These are phyloP conservation scores for Camelina neglecta DNA, from an alignment of 345 rosid species.

Conservation along the genomic window DNA sequence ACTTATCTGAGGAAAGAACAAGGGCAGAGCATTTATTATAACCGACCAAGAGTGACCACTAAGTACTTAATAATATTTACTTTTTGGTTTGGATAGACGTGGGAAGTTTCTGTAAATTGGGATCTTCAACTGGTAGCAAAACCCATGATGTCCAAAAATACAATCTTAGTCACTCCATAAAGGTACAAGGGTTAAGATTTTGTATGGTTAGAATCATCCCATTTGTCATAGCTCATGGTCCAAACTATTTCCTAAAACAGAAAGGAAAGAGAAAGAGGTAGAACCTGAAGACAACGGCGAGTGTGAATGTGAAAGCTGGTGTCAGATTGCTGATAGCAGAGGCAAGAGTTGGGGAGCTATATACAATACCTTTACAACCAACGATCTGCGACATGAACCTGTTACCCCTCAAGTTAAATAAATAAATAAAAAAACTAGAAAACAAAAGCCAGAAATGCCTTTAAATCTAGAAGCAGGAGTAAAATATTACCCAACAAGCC, in stretches of 20 bases:
- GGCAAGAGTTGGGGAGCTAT: slow-evolving; percentile 38
- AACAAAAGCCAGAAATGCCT: background rate
- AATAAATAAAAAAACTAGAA: background rate
- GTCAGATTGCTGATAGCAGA: slow-evolving; percentile 42
- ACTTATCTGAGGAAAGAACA: background rate
- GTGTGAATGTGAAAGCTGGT: slow-evolving; percentile 38
- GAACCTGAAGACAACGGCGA: slow-evolving; percentile 44
- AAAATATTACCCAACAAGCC: slow-evolving; percentile 22
- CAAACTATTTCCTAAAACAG: slow-evolving; percentile 9
- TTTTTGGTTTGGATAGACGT: background rate
- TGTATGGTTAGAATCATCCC: background rate
- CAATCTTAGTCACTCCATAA: background rate
- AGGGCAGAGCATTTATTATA: background rate
- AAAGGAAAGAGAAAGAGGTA: background rate
- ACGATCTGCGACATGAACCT: slow-evolving; percentile 32
- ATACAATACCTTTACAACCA: slow-evolving; percentile 40
- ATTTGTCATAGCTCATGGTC: background rate
- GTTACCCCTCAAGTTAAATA: slow-evolving; percentile 13
- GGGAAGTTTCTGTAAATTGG: background rate
- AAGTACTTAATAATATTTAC: background rate
- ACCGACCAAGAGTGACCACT: background rate
- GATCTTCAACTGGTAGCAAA: background rate
- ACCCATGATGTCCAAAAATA: background rate
- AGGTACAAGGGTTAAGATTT: background rate
- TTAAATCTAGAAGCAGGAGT: background rate